Evolutionary conservation across 768 basidiomycete genomes (phyloP).

Genomic region (Tubosaeta sp.): DNA sequence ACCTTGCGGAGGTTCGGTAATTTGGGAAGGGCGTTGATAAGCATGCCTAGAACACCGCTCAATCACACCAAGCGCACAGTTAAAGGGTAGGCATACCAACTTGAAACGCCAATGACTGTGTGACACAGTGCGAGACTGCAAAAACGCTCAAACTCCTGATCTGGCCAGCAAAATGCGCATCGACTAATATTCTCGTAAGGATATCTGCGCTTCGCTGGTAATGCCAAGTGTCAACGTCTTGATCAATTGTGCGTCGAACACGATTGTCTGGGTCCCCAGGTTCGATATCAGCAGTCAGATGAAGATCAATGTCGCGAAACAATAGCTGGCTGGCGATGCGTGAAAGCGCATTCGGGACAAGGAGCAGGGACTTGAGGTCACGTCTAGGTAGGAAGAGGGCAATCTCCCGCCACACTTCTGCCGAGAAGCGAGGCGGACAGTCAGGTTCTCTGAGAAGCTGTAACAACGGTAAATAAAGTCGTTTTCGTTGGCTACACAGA

Average conservation of each 20-base stretch:
- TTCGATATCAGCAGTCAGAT: constrained; percentile 44
- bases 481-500: not conserved
- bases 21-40: constrained; percentile 65
- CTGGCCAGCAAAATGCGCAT: constrained; percentile 52
- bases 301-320: constrained; percentile 60
- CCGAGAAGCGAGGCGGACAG: constrained; percentile 53
- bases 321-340: constrained; percentile 65
- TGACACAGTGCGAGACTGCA: constrained; percentile 45
- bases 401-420: constrained; percentile 71
- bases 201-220: constrained; percentile 65
- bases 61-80: not conserved
- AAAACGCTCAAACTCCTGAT: constrained; percentile 58
- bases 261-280: constrained; percentile 14
- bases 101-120: constrained; percentile 57
- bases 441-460: constrained; percentile 35
- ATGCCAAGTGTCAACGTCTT: constrained; percentile 46
- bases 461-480: not conserved
- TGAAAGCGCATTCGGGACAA: constrained; percentile 63
- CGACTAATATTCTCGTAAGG: constrained; percentile 60
- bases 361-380: constrained; percentile 61
- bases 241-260: constrained; percentile 13
- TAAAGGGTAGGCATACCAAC: constrained; percentile 39
- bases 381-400: constrained; percentile 56
- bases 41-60: constrained; percentile 45
- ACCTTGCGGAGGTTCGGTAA: constrained; percentile 55